Conservation (phyloP, 2,329 filamentous ascomycete genomes). For the Phaeosphaeriaceae sp. region DNA sequence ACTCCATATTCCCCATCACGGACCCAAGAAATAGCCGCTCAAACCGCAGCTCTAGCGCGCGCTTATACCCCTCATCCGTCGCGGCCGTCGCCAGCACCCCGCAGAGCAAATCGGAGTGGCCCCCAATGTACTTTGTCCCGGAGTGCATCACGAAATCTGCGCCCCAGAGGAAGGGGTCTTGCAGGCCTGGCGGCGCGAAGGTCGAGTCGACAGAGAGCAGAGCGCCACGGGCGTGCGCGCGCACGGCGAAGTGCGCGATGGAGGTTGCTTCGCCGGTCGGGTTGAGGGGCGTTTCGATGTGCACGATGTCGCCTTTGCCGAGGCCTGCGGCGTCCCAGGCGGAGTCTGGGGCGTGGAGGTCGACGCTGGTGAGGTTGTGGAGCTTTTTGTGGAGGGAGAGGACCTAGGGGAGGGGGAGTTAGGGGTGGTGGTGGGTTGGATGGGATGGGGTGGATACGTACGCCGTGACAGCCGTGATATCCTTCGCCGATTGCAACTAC, state of each 20-base stretch:
- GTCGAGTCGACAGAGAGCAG: slow-evolving; percentile 86
- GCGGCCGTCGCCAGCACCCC: slow-evolving; percentile 75
- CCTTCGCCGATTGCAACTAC: slow-evolving; percentile 82
- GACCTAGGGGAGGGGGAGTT: slow-evolving; percentile 44
- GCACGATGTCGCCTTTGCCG: slow-evolving; percentile 79
- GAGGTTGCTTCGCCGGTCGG: slow-evolving; percentile 82
- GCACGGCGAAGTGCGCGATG: slow-evolving; percentile 72
- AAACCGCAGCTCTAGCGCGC: slow-evolving; percentile 59
- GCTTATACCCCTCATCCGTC: slow-evolving; percentile 27
- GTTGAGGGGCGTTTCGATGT: slow-evolving; percentile 93
- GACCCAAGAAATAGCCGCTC: slow-evolving; percentile 81
- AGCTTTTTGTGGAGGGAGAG: slow-evolving; percentile 76
- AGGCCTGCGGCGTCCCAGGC: slow-evolving; percentile 71
- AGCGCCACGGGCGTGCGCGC: slow-evolving; percentile 75
- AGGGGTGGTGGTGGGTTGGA: background rate
- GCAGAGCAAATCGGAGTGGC: slow-evolving; percentile 91
- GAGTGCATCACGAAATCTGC: slow-evolving; percentile 90
- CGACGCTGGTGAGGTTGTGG: slow-evolving; percentile 74
- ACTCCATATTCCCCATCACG: slow-evolving; percentile 88
- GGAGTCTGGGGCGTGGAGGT: slow-evolving; percentile 59
- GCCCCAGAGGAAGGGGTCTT: slow-evolving; percentile 81
- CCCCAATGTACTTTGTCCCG: slow-evolving; percentile 95
- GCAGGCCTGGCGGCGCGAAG: slow-evolving; percentile 87
- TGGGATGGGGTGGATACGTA: background rate
- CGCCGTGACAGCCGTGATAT: slow-evolving; percentile 93